These are phyloP conservation scores for Lagerstroemia speciosa DNA, from an alignment of 345 rosid genomes.

Conservation along the genomic window DNA sequence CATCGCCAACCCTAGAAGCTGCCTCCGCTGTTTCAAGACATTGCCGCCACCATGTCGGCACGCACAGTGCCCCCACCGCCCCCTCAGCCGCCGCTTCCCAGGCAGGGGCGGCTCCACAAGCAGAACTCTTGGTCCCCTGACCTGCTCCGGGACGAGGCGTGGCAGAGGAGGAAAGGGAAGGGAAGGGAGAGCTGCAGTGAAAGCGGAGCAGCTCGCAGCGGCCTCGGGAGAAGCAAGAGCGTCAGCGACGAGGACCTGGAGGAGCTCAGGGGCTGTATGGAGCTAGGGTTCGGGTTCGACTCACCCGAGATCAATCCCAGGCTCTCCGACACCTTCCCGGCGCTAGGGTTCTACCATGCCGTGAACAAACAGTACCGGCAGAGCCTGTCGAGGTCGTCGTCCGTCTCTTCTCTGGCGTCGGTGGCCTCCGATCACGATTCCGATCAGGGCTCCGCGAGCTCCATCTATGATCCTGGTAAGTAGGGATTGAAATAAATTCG, in stretches of 20 bases:
- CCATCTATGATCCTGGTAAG: conserved; percentile 57
- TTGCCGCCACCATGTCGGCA: conserved; percentile 11
- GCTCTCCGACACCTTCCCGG: conserved; percentile 58
- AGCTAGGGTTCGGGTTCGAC: conserved; percentile 83
- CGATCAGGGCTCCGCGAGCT: conserved; percentile 19
- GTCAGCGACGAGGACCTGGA: conserved; percentile 71
- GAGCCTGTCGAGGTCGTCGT: conserved; percentile 49
- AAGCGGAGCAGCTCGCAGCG: not conserved
- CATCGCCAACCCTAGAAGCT: conserved; percentile 3
- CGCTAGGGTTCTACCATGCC: conserved; percentile 63
- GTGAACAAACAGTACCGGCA: conserved; percentile 50
- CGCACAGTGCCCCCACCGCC: conserved; percentile 18
- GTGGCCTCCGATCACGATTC: conserved; percentile 30
- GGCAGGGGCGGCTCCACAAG: conserved; percentile 27
- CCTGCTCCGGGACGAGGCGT: conserved; percentile 57
- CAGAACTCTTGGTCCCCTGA: conserved; percentile 84
- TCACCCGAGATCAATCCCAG: conserved; percentile 64
- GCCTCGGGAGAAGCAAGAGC: conserved; percentile 25
- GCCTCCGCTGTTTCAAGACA: not conserved
- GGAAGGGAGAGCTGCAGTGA: not conserved
- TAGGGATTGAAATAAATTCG: not conserved
- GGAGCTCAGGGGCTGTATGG: conserved; percentile 79
- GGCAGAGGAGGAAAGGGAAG: conserved; percentile 47
- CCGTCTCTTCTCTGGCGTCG: conserved; percentile 37
- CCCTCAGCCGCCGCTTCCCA: conserved; percentile 1